Evolutionary conservation across 2,329 filamentous ascomycete species (phyloP).

Genomic region (Trichophyton rubrum): DNA sequence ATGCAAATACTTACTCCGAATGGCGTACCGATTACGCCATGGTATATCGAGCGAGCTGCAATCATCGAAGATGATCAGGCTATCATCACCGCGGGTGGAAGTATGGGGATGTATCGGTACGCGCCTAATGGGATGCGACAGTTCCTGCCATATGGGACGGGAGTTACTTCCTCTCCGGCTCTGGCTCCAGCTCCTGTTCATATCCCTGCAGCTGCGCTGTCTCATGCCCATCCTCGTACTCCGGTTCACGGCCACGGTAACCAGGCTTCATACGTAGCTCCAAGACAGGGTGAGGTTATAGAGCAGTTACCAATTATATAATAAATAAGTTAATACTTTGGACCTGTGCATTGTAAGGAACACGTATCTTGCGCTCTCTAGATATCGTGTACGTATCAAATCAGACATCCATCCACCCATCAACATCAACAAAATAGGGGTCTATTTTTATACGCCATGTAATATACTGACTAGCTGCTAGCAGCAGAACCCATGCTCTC

Average conservation of each 20-base stretch:
- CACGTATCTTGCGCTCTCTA: neutral
- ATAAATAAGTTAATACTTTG: constrained; percentile 5
- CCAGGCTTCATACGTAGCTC: constrained; percentile 2
- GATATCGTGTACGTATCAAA: neutral
- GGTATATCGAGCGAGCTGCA: neutral
- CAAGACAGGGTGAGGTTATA: neutral
- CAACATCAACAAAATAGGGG: too few species aligned
- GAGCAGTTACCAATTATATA: constrained; percentile 4
- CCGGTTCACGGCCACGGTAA: neutral
- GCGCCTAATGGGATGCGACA: neutral
- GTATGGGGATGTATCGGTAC: neutral
- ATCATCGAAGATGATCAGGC: neutral
- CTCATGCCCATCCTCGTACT: neutral
- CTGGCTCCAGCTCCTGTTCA: neutral
- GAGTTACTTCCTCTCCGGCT: neutral
- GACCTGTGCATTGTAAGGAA: neutral
- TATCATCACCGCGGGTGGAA: neutral
- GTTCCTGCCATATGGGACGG: neutral
- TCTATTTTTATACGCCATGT: neutral
- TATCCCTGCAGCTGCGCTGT: neutral
- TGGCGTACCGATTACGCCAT: neutral
- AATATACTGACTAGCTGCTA: neutral
- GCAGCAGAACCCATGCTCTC: constrained; percentile 50
- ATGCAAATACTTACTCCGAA: neutral
- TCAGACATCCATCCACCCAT: neutral